A percentile compares a stretch with the other conserved stretches of the same genome.
These are phyloP conservation scores for Cutaneotrichosporon dermatis DNA, from an alignment of 1,284 basidiomycete species.

Conservation along the genomic window DNA sequence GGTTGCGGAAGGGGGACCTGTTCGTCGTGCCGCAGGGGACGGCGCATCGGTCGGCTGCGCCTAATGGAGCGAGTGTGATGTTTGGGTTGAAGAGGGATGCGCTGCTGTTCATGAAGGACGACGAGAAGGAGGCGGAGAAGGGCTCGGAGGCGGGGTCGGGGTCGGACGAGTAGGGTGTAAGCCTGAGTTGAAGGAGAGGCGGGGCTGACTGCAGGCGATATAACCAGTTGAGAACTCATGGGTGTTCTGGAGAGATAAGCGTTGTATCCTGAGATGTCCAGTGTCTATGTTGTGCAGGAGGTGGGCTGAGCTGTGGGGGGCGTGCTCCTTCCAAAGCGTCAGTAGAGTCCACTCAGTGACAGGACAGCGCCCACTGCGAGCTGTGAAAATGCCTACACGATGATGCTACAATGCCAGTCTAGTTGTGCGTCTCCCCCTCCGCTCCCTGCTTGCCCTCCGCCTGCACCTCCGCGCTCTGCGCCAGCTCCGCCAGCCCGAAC, in stretches of 20 bases:
- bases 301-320: no score
- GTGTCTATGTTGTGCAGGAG: no score
- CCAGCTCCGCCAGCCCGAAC: not conserved
- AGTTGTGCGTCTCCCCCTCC: not conserved
- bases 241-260: no score
- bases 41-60: slow-evolving; percentile 2
- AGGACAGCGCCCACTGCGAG: no score
- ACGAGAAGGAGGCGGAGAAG: slow-evolving; percentile 1
- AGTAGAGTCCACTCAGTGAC: no score
- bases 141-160: no score
- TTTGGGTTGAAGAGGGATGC: slow-evolving; percentile 1
- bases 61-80: slow-evolving; percentile 8
- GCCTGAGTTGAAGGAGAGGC: no score
- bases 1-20: slow-evolving; percentile 5
- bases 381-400: not conserved
- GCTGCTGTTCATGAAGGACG: slow-evolving; percentile 10
- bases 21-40: slow-evolving; percentile 9
- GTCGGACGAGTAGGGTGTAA: not conserved
- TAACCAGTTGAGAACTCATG: no score
- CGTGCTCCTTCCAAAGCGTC: no score
- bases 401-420: slow-evolving; percentile 1
- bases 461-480: not conserved
- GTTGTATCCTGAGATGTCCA: no score
- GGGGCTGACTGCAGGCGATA: no score
- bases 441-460: no score